Conservation (phyloP, 1,284 basidiomycete genomes). For the Ceratobasidium theobromae region DNA sequence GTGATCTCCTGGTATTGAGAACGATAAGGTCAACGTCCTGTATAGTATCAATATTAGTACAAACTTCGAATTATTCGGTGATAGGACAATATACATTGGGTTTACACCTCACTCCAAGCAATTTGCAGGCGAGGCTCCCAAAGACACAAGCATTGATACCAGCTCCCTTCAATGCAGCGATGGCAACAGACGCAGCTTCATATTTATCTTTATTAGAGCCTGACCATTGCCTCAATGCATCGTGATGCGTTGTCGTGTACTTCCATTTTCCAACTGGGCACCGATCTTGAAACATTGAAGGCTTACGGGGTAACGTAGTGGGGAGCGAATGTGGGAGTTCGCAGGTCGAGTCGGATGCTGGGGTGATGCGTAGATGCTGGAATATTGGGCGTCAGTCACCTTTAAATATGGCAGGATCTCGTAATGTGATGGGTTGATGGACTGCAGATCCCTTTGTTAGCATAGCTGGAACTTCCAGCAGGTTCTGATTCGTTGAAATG, state of each 20-base stretch:
- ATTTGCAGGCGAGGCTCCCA: slow-evolving; percentile 2
- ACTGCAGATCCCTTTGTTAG: too few species aligned
- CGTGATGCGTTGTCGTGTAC: background rate
- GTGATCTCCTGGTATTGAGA: background rate
- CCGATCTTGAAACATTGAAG: background rate
- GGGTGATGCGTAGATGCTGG: background rate
- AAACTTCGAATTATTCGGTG: too few species aligned
- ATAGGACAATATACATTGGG: background rate
- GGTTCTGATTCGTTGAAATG: too few species aligned
- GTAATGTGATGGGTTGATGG: too few species aligned
- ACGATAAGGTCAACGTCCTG: slow-evolving; percentile 7
- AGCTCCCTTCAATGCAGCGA: background rate
- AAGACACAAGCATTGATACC: background rate
- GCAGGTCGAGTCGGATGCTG: too few species aligned
- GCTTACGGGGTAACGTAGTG: background rate
- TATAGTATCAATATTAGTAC: too few species aligned
- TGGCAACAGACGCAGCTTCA: background rate
- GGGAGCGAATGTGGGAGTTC: too few species aligned
- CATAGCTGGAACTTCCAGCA: too few species aligned
- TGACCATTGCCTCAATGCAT: background rate
- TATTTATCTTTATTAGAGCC: slow-evolving; percentile 1
- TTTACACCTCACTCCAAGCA: slow-evolving; percentile 10
- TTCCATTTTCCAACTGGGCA: background rate
- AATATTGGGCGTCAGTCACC: too few species aligned
- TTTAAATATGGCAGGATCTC: too few species aligned